Conservation (phyloP, 1,284 basidiomycete genomes). For the Moniliophthora roreri region DNA sequence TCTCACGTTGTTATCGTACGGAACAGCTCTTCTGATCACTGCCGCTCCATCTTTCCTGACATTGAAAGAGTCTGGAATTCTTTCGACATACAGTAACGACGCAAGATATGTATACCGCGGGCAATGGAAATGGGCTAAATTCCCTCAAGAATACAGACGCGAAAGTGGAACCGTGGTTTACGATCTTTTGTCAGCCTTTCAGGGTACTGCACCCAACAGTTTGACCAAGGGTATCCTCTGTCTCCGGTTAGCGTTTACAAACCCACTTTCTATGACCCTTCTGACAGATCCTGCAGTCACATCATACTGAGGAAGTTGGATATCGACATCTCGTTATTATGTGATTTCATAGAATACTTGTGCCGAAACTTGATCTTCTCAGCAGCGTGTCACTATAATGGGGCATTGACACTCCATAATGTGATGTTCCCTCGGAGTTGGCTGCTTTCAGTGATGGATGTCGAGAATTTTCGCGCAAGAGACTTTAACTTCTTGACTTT, state of each 20-base stretch:
- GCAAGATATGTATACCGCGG: slow-evolving; percentile 6
- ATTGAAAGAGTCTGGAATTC: background rate
- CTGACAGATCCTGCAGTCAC: slow-evolving; percentile 4
- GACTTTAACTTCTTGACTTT: background rate
- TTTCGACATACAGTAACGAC: slow-evolving; percentile 3
- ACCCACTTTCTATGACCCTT: background rate
- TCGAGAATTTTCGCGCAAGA: background rate
- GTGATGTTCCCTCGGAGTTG: slow-evolving; percentile 12
- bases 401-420: slow-evolving; percentile 2
- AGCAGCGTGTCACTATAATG: background rate
- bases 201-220: background rate
- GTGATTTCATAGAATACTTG: slow-evolving; percentile 10
- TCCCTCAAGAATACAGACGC: slow-evolving; percentile 4
- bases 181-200: slow-evolving; percentile 6
- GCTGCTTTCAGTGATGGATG: slow-evolving; percentile 3
- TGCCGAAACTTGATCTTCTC: slow-evolving; percentile 6
- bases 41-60: background rate
- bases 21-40: slow-evolving; percentile 5
- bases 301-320: slow-evolving; percentile 1
- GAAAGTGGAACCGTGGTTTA: background rate
- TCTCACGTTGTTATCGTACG: slow-evolving; percentile 7
- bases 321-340: slow-evolving; percentile 13
- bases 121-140: background rate
- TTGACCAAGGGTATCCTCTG: slow-evolving; percentile 4
- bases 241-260: slow-evolving; percentile 3